Evolutionary conservation across 2,329 filamentous ascomycete species (phyloP).

Genomic region (Ophiostoma tasmaniense): DNA sequence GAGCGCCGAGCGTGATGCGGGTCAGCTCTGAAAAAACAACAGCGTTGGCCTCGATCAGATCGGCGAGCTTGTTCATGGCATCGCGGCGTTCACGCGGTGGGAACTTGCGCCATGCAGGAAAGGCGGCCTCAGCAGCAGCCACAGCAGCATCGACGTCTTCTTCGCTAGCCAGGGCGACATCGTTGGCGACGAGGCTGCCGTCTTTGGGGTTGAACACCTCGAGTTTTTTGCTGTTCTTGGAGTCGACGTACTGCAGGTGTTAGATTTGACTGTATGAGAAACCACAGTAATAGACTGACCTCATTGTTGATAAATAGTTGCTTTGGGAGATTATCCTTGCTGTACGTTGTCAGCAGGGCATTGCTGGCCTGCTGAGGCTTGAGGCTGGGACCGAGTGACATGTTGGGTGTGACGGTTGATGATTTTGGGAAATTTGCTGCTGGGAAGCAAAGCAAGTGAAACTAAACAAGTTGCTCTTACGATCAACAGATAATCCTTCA

Average conservation of each 20-base stretch:
- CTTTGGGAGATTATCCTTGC: constrained; percentile 29
- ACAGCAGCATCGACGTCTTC: constrained; percentile 61
- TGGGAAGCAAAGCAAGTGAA: neutral
- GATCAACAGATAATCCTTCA: too few species aligned
- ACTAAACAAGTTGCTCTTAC: neutral
- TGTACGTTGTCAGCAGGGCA: constrained; percentile 23
- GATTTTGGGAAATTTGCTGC: neutral
- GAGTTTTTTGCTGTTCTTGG: constrained; percentile 37
- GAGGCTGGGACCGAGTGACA: constrained; percentile 23
- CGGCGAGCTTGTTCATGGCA: constrained; percentile 37
- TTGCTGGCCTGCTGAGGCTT: constrained; percentile 17
- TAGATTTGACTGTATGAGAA: neutral
- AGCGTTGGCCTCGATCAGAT: constrained; percentile 32
- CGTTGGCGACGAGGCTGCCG: constrained; percentile 39
- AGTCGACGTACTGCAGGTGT: constrained; percentile 26
- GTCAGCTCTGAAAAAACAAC: constrained; percentile 32
- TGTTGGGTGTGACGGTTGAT: constrained; percentile 19
- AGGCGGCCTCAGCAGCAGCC: constrained; percentile 60
- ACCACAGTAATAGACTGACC: constrained; percentile 17
- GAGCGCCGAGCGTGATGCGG: constrained; percentile 30
- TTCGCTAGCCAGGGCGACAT: constrained; percentile 38
- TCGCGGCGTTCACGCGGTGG: constrained; percentile 56
- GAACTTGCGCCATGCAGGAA: constrained; percentile 69
- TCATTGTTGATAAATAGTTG: constrained; percentile 34
- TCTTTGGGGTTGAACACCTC: constrained; percentile 42